A percentile compares a stretch with the other conserved stretches of the same genome.
phyloP scores from a whole-genome alignment of 768 basidiomycete species.

The Leccinum disarticulatum region DNA sequence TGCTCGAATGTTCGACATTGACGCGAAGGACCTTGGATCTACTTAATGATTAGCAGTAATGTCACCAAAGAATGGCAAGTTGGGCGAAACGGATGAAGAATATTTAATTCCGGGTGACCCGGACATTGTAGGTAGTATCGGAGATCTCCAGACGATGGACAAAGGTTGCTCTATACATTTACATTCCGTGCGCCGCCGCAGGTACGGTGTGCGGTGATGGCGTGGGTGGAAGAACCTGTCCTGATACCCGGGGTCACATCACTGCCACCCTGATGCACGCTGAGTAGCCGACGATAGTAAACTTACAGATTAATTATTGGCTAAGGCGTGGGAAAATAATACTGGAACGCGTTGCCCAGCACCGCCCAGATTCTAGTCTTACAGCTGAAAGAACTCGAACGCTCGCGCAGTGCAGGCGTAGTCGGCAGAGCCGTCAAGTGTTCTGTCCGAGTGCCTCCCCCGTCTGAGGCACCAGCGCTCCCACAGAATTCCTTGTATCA shows the following conservation, averaged over 20 bases:
- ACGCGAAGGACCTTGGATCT: background rate
- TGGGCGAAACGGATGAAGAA: background rate
- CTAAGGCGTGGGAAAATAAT: slow-evolving; percentile 21
- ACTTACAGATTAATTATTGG: background rate
- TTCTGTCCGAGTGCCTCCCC: background rate
- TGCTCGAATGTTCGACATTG: background rate
- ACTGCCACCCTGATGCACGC: background rate
- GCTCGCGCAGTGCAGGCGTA: background rate
- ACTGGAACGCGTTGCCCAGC: slow-evolving; percentile 23
- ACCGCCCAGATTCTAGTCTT: slow-evolving; percentile 6
- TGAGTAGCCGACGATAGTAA: background rate
- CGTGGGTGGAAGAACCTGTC: background rate
- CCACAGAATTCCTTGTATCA: slow-evolving; percentile 1
- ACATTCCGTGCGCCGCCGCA: background rate
- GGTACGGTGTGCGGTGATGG: background rate
- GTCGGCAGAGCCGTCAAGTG: background rate
- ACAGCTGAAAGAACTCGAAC: background rate
- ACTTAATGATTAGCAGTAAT: background rate
- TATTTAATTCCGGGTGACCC: background rate
- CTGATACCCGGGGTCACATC: slow-evolving; percentile 1
- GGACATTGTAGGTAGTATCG: background rate
- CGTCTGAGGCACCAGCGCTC: background rate
- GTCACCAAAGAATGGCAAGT: background rate
- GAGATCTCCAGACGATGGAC: background rate
- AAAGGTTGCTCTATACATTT: background rate